Conservation (phyloP, 805 yeast genomes). For the Cyberlindnera suaveolens region DNA sequence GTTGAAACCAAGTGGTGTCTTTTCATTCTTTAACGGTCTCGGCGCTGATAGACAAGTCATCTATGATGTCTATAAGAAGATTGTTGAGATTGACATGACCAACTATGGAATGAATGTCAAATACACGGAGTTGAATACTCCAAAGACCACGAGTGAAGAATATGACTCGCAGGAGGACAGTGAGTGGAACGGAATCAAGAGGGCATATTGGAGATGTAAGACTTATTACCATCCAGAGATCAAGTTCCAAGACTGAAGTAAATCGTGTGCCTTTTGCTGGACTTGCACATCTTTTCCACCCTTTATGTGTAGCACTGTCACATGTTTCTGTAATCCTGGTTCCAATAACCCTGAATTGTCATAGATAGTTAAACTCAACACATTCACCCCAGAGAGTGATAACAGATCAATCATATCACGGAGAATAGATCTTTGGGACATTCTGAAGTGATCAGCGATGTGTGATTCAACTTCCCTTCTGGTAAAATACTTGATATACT, state of each 20-base stretch:
- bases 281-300: too few relatives aligned
- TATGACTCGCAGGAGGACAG: slow-evolving; percentile 32
- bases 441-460: too few relatives aligned
- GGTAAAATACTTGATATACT: background rate
- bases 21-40: slow-evolving; percentile 88
- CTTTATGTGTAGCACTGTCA: background rate
- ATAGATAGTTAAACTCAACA: background rate
- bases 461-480: too few relatives aligned
- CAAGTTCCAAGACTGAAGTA: slow-evolving; percentile 26
- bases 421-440: too few relatives aligned
- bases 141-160: slow-evolving; percentile 32
- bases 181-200: slow-evolving; percentile 56
- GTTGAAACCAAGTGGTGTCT: slow-evolving; percentile 73
- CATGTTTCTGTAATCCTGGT: background rate
- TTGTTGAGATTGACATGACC: slow-evolving; percentile 71
- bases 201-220: slow-evolving; percentile 67
- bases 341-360: background rate
- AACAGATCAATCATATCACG: too few relatives aligned
- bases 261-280: background rate
- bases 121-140: slow-evolving; percentile 45
- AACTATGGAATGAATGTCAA: slow-evolving; percentile 70
- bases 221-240: slow-evolving; percentile 62
- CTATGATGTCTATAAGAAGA: slow-evolving; percentile 78
- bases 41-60: slow-evolving; percentile 74
- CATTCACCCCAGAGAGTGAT: background rate